Evolutionary conservation across 164 flowering plant species (phyloP).

Genomic region (Sedum album): DNA sequence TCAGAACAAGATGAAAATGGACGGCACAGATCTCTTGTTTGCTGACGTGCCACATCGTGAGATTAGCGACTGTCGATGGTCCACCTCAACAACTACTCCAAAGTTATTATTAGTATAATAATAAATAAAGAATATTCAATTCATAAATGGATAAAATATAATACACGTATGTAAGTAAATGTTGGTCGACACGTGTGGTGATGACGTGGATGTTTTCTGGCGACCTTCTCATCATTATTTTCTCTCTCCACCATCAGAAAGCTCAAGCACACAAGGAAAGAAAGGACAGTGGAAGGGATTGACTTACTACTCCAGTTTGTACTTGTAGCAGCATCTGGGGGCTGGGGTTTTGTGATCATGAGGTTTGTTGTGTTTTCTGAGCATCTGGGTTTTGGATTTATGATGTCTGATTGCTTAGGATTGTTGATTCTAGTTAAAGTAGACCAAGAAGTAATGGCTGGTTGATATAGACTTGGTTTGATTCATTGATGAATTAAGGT

Average conservation of each 20-base stretch:
- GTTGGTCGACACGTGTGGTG: neutral
- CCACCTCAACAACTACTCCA: neutral
- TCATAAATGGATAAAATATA: neutral
- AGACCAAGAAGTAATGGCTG: neutral
- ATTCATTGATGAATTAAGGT: neutral
- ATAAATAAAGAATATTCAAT: neutral
- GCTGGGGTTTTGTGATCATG: neutral
- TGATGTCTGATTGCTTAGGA: neutral
- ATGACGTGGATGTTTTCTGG: constrained; percentile 1
- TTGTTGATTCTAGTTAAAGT: neutral
- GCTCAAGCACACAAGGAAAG: neutral
- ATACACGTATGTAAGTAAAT: neutral
- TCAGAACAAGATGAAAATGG: neutral
- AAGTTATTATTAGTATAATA: neutral
- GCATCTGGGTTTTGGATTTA: neutral
- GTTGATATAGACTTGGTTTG: neutral
- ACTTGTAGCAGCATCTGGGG: neutral
- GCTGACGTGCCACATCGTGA: no score
- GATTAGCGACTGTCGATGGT: neutral
- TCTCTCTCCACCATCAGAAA: neutral
- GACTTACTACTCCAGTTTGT: neutral
- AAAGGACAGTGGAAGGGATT: no score
- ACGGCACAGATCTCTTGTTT: neutral
- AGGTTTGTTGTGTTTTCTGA: neutral
- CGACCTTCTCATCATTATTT: neutral